Base-by-base conservation (phyloP, 331 rosid species). In the Arachis monticola region DNA sequence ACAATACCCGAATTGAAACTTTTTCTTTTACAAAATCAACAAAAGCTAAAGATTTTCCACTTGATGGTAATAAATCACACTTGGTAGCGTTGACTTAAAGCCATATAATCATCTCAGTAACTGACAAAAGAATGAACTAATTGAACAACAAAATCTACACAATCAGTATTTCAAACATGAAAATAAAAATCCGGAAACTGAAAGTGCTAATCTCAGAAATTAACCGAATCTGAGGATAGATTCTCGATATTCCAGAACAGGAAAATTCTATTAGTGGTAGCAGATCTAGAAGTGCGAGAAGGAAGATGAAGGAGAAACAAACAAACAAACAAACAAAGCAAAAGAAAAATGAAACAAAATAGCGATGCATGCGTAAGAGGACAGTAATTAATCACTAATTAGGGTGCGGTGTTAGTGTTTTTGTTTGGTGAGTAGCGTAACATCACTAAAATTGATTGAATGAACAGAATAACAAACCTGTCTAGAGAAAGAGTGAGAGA, bases 41-140 rank as follows among this genome's bases (percentile, higher is more conserved):
- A 57, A 51, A 27, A 0, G 22, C 17, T 4, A 70, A 35, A 9
- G 48, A 1, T 10, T 70, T 76, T 50, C 27, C 44, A n/a, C 17
- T 35, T 41, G 12, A 40, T 1, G 32, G 50, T 14, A 51, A 11
- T 10, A 51, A 11, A 48, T 22, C 60, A 27, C 12, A 51, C 65
- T 10, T 1, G 6, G 30, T 44, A 67, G 76, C 74, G 77, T 71
- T 79, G 84, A 83, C 81, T 79, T 8, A 1, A 48, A 46, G 55
- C 60, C 0, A 53, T 6, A 69, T 10, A 10, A 10, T 27, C 44
- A 42, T 41, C 40, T 41, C 17, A 30, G 47, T 42, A 31, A 3
- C 3, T 30, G 30, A 53, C 2, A 9, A 3, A 9, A 41, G n/a
- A 17, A 14, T 60, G 22, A 64, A 63, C 40, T 38, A 64, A 63